Percentiles rank a stretch among this genome's conserved stretches.
Evolutionary conservation across 805 yeast genomes (phyloP).

Genomic region (Schwanniomyces vanrijiae): DNA sequence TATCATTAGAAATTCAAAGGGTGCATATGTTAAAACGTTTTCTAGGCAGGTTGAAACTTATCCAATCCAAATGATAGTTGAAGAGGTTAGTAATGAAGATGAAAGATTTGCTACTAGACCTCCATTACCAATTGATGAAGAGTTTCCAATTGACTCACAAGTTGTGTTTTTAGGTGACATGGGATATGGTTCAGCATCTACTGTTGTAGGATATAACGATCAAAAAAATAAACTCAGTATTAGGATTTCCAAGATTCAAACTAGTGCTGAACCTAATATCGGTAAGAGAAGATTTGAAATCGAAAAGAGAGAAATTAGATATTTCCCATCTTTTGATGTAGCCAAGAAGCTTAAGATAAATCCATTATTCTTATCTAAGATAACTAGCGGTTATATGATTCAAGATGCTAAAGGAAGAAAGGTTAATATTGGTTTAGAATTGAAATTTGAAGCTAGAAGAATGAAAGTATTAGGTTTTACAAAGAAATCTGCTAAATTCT

Average conservation of each 20-base stretch:
- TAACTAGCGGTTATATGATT: slow-evolving; percentile 73
- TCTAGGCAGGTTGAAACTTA: slow-evolving; percentile 50
- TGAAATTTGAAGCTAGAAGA: slow-evolving; percentile 78
- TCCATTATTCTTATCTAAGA: slow-evolving; percentile 68
- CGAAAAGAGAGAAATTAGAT: slow-evolving; percentile 58
- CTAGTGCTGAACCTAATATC: slow-evolving; percentile 56
- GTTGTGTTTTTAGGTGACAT: slow-evolving; percentile 81
- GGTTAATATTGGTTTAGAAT: slow-evolving; percentile 74
- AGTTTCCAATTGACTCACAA: slow-evolving; percentile 71
- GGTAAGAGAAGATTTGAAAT: slow-evolving; percentile 60
- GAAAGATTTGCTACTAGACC: slow-evolving; percentile 68
- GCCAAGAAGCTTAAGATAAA: slow-evolving; percentile 56
- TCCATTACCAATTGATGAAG: slow-evolving; percentile 76
- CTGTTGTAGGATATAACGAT: slow-evolving; percentile 58
- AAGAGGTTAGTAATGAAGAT: slow-evolving; percentile 71
- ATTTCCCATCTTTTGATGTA: slow-evolving; percentile 65
- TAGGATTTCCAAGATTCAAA: slow-evolving; percentile 35
- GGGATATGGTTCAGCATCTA: slow-evolving; percentile 83
- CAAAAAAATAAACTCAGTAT: slow-evolving; percentile 49
- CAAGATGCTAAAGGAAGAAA: slow-evolving; percentile 46
- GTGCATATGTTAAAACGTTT: slow-evolving; percentile 78
- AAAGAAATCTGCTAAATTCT: slow-evolving; percentile 55
- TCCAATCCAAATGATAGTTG: slow-evolving; percentile 83
- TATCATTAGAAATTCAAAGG: slow-evolving; percentile 60
- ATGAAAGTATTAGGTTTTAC: slow-evolving; percentile 89